Evolutionary conservation across 2,329 filamentous ascomycete genomes (phyloP).

Genomic region (Aspergillus amoenus): DNA sequence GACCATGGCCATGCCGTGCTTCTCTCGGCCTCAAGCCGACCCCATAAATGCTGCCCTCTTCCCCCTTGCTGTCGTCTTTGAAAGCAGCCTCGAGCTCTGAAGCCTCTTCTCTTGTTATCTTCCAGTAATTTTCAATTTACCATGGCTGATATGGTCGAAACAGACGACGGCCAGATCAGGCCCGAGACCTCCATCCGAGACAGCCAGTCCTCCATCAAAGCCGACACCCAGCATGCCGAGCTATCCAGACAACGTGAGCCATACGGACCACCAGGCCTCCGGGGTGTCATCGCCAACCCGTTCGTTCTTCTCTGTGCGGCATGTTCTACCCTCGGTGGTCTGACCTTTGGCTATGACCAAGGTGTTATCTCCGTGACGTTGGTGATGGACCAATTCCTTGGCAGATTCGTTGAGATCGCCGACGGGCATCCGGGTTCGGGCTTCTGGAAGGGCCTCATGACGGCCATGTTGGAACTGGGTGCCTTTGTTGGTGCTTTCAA

Average conservation of each 20-base stretch:
- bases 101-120: neutral
- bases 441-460: conserved; percentile 49
- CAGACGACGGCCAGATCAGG: neutral
- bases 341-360: conserved; percentile 53
- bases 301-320: conserved; percentile 5
- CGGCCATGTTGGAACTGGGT: conserved; percentile 57
- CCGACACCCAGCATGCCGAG: neutral
- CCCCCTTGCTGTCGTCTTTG: neutral
- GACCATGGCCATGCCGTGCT: neutral
- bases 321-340: conserved; percentile 45
- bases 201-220: conserved; percentile 1
- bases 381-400: conserved; percentile 54
- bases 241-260: neutral
- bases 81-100: neutral
- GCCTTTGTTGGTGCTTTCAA: conserved; percentile 49
- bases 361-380: conserved; percentile 48
- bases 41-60: neutral
- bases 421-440: conserved; percentile 33
- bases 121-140: neutral
- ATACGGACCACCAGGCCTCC: conserved; percentile 1
- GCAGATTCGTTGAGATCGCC: conserved; percentile 45
- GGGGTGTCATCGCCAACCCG: neutral
- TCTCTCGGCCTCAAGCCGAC: neutral
- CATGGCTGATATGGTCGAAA: conserved; percentile 4
- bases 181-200: neutral